These are phyloP conservation scores for Chrysosporium queenslandicum DNA, from an alignment of 2,329 filamentous ascomycete species.

Conservation along the genomic window DNA sequence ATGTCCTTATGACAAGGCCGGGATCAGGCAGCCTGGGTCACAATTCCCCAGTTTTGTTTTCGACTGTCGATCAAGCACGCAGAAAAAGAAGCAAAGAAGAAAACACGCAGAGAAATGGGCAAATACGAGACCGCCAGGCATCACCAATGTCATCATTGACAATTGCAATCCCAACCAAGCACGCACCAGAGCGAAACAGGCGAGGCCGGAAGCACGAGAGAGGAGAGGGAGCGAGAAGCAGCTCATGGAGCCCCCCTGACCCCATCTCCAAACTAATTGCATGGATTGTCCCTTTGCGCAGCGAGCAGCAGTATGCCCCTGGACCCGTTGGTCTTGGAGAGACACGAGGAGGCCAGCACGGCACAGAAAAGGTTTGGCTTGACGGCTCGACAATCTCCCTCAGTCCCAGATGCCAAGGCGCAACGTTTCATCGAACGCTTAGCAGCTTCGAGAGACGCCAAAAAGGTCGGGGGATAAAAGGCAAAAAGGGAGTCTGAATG, in stretches of 20 bases:
- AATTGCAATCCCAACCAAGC: background rate
- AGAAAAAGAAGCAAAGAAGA: background rate
- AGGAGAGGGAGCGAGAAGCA: background rate
- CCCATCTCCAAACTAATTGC: too few relatives aligned
- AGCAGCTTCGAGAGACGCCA: background rate
- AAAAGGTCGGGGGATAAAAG: too few relatives aligned
- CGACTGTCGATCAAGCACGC: background rate
- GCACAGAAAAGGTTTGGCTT: background rate
- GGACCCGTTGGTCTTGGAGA: slow-evolving; percentile 2
- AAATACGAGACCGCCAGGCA: background rate
- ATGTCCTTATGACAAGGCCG: too few relatives aligned
- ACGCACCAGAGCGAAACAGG: background rate
- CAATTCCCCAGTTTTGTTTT: background rate
- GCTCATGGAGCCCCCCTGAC: background rate
- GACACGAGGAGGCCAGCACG: too few relatives aligned
- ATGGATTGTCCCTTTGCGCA: slow-evolving; percentile 2
- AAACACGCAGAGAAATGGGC: background rate
- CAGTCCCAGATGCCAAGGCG: slow-evolving; percentile 2
- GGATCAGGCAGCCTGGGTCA: background rate
- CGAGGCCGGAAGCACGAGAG: background rate
- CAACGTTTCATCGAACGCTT: slow-evolving; percentile 7
- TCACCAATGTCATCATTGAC: background rate
- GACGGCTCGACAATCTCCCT: background rate
- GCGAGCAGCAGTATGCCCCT: background rate
- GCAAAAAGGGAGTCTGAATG: background rate